Percentiles rank a stretch among this genome's conserved stretches.
These are phyloP conservation scores for Phyllosticta citribraziliensis DNA, from an alignment of 2,329 filamentous ascomycete genomes.

Conservation along the genomic window DNA sequence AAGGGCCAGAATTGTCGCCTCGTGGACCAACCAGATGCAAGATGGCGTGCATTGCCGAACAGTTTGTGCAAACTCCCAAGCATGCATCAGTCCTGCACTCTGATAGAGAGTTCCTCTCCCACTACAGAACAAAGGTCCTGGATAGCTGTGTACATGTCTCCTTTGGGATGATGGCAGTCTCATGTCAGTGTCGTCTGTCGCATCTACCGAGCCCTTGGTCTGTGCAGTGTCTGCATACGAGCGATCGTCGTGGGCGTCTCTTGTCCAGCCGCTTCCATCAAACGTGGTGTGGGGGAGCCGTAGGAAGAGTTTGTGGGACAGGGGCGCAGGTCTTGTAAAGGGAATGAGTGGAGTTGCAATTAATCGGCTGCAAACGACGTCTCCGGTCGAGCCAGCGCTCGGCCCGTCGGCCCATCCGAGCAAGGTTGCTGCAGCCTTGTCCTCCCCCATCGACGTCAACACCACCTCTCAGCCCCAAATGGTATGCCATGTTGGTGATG, in stretches of 20 bases:
- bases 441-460: not conserved
- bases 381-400: constrained; percentile 1
- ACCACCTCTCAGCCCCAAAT: not conserved
- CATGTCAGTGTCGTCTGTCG: not conserved
- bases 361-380: constrained; percentile 6
- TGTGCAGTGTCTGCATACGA: constrained; percentile 4
- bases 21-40: not conserved
- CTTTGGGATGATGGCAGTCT: not conserved
- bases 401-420: constrained; percentile 4
- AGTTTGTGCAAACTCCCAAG: not conserved
- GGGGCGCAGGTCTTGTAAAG: constrained; percentile 1
- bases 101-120: not conserved
- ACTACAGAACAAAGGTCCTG: not conserved
- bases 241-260: constrained; percentile 2
- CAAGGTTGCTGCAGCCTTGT: not conserved
- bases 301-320: constrained; percentile 2
- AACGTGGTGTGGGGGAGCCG: constrained; percentile 3
- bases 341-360: constrained; percentile 8
- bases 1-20: not conserved
- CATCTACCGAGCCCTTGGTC: not conserved
- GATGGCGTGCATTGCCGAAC: not conserved
- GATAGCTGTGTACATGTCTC: not conserved
- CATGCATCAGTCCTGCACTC: not conserved
- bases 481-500: not conserved
- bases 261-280: constrained; percentile 5